phyloP scores from a whole-genome alignment of 2,329 filamentous ascomycete species.

The Apiospora kogelbergensis region DNA sequence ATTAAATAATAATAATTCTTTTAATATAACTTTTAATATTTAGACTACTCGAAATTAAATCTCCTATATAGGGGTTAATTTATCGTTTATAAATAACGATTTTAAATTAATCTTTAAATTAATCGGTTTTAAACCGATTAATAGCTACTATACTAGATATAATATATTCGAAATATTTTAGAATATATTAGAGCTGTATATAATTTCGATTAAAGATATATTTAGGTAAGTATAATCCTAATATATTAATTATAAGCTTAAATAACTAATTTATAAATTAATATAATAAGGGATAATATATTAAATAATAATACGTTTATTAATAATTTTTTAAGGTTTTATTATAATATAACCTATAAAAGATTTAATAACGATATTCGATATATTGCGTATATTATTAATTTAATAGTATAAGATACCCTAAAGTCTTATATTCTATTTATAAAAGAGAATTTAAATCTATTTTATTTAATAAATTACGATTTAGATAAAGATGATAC shows the following conservation, averaged over 20 bases:
- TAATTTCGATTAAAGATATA: too few species aligned
- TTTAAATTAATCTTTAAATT: slow-evolving; percentile 27
- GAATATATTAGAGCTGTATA: too few species aligned
- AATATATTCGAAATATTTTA: background rate
- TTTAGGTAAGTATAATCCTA: too few species aligned
- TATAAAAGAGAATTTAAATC: background rate
- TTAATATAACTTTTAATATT: background rate
- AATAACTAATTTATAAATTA: too few species aligned
- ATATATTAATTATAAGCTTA: too few species aligned
- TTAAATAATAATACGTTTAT: too few species aligned
- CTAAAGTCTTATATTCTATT: background rate
- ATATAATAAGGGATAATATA: too few species aligned
- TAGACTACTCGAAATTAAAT: slow-evolving; percentile 11
- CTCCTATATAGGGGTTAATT: slow-evolving; percentile 14
- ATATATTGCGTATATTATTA: background rate
- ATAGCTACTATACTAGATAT: slow-evolving; percentile 11
- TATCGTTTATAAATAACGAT: slow-evolving; percentile 3
- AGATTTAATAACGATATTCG: background rate
- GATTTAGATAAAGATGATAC: background rate
- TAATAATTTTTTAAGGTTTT: background rate
- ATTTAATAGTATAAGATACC: background rate
- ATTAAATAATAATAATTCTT: background rate
- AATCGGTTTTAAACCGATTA: slow-evolving; percentile 16
- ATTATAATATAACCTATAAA: background rate
- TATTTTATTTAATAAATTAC: background rate